These are phyloP conservation scores for Escovopsis sp. DNA, from an alignment of 2,329 filamentous ascomycete species.

Conservation along the genomic window DNA sequence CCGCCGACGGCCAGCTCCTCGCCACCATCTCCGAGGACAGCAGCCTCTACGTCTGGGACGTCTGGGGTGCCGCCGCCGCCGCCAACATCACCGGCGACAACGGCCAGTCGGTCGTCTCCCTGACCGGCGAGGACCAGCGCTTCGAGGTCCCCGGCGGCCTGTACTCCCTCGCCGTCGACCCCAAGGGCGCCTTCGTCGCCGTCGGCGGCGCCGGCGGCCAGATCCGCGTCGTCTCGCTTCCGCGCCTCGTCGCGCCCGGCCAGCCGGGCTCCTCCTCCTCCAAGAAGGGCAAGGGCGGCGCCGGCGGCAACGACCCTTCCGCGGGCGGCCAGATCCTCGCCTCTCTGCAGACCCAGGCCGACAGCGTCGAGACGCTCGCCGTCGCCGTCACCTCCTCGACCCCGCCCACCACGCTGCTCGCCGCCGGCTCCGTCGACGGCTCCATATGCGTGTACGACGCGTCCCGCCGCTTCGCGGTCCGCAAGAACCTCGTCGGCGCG, in stretches of 20 bases:
- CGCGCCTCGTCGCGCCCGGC: slow-evolving; percentile 34
- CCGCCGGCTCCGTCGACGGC: slow-evolving; percentile 56
- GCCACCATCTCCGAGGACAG: slow-evolving; percentile 82
- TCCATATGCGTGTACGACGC: slow-evolving; percentile 79
- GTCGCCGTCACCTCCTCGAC: slow-evolving; percentile 31
- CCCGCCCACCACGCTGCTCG: slow-evolving; percentile 40
- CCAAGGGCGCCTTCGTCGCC: slow-evolving; percentile 63
- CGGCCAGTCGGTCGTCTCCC: slow-evolving; percentile 53
- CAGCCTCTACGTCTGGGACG: slow-evolving; percentile 84
- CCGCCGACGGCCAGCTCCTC: slow-evolving; percentile 70
- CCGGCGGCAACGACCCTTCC: slow-evolving; percentile 22
- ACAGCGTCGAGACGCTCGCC: slow-evolving; percentile 62
- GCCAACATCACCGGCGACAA: slow-evolving; percentile 35
- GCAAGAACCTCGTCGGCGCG: slow-evolving; percentile 65
- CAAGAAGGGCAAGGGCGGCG: slow-evolving; percentile 12
- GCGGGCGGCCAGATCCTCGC: slow-evolving; percentile 55
- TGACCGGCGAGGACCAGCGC: slow-evolving; percentile 72
- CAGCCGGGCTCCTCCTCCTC: slow-evolving; percentile 5
- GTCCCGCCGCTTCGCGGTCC: slow-evolving; percentile 71
- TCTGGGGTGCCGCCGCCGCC: slow-evolving; percentile 63
- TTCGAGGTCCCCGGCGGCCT: slow-evolving; percentile 87
- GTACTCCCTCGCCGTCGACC: slow-evolving; percentile 74
- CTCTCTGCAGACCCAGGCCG: slow-evolving; percentile 61
- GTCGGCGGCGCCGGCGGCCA: slow-evolving; percentile 79
- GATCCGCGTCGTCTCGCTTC: slow-evolving; percentile 73